phyloP scores from a whole-genome alignment of 768 basidiomycete genomes.

The Ephemerocybe angulata region DNA sequence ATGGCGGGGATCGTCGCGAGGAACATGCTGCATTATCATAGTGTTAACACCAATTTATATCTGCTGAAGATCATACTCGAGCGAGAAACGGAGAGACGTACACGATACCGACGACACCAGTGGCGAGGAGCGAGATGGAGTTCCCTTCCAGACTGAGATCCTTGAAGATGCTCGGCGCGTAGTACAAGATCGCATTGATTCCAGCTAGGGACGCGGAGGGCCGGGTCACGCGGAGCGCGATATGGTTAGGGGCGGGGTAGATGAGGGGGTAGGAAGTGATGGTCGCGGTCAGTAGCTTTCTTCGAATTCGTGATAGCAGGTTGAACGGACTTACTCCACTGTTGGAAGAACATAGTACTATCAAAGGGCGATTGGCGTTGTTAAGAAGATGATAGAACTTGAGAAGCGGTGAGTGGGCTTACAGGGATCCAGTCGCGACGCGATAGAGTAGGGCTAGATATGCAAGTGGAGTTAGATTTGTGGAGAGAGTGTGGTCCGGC shows the following conservation, averaged over 20 bases:
- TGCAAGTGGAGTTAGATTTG: background rate
- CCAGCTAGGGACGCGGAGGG: too few relatives aligned
- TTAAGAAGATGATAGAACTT: background rate
- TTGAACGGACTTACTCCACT: slow-evolving; percentile 52
- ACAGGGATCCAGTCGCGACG: slow-evolving; percentile 58
- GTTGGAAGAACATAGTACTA: slow-evolving; percentile 77
- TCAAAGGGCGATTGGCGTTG: slow-evolving; percentile 1
- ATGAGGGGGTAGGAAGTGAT: too few relatives aligned
- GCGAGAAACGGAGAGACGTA: slow-evolving; percentile 29
- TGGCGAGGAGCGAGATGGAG: slow-evolving; percentile 48
- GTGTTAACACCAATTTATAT: too few relatives aligned
- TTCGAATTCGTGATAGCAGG: background rate
- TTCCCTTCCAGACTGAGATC: slow-evolving; percentile 59
- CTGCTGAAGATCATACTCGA: background rate
- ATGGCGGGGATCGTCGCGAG: slow-evolving; percentile 78
- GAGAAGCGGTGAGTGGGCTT: slow-evolving; percentile 15
- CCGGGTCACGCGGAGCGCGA: too few relatives aligned
- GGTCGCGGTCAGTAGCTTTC: too few relatives aligned
- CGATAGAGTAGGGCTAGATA: slow-evolving; percentile 54
- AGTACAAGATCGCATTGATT: slow-evolving; percentile 73
- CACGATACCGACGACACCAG: slow-evolving; percentile 78
- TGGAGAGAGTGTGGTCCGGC: background rate
- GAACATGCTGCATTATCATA: slow-evolving; percentile 52
- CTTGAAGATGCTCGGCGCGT: slow-evolving; percentile 69
- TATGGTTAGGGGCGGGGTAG: too few relatives aligned